phyloP scores from a whole-genome alignment of 768 basidiomycete species.

The Candolleomyces aberdarensis region DNA sequence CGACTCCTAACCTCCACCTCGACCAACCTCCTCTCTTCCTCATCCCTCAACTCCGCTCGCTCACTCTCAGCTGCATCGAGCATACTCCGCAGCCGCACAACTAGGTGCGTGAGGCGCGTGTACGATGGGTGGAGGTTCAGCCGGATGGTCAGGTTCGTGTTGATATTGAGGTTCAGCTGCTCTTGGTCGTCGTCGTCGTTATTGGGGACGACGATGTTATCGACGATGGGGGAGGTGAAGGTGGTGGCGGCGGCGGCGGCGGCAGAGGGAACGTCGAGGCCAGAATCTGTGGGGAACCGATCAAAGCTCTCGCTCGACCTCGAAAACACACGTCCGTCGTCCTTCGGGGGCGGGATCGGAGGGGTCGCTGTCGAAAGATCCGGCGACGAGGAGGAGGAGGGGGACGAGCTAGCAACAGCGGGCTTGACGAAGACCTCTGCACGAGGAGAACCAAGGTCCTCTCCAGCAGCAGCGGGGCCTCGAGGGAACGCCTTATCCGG shows the following conservation, averaged over 20 bases:
- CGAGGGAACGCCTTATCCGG: no score
- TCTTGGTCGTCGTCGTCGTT: not conserved
- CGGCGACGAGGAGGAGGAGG: no score
- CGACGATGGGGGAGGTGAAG: not conserved
- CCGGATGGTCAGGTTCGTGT: not conserved
- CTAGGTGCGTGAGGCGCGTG: not conserved
- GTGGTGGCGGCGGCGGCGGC: no score
- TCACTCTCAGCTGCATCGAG: not conserved
- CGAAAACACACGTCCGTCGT: not conserved
- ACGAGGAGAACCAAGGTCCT: no score
- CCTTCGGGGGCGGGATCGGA: no score
- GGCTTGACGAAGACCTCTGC: no score
- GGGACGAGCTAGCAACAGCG: no score
- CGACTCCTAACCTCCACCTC: conserved; percentile 57
- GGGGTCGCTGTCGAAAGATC: no score
- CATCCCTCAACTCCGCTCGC: not conserved
- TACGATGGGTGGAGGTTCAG: conserved; percentile 2
- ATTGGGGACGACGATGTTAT: not conserved
- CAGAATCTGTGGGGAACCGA: not conserved
- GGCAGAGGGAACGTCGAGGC: not conserved
- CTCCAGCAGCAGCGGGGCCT: no score
- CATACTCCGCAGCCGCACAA: conserved; percentile 1
- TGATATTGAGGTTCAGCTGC: not conserved
- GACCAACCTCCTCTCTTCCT: conserved; percentile 18
- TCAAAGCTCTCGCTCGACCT: not conserved